Base-by-base conservation (phyloP, 257 asterid species). In the Penstemon eatonii region DNA sequence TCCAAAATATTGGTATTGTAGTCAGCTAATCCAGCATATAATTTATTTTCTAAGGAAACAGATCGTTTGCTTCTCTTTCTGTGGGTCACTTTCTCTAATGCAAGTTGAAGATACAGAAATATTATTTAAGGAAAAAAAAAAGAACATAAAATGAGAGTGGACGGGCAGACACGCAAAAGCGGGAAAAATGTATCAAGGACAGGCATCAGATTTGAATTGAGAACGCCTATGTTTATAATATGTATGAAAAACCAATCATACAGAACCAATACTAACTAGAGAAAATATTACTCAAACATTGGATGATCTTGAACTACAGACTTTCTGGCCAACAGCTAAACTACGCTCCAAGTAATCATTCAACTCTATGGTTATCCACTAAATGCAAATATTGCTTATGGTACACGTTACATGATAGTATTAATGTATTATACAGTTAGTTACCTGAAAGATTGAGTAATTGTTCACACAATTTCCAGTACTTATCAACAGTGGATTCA, bases 381-480 rank as follows among this genome's bases (percentile, higher is more conserved):
- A 39, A 68, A 67, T 37, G 66, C 47, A 52, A 25, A 68, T 25
- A 40, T 63, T 10, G 10, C 51, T 61, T 53, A 50, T 38, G 63
- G 43, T 56, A 66, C 43, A 39, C 60, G 56, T 76, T 46, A 73
- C 49, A 67, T 60, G 72, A 67, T 73, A 25, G 33, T 25, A 25
- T 15, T 0, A 15, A 15, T 15, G 18, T 15, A 15, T 25, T 25
- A 68, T 39, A 63, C 42, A 63, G 63, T 63, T 57, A 40, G 43
- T 65, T 73, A 94, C 99, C 99, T 87, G 97, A 80, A 68, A 81
- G 74, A 62, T 72, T 75, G 58, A 91, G 88, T 70, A 85, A 86
- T 55, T 75, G 87, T 83, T 94, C 96, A 78, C 96, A 84, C 77
- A 89, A 68, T 79, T 79, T 81, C 97, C 97, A 94, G 82, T 84